Evolutionary conservation across 202 grass and related monocot species (phyloP).

Genomic region (Digitaria exilis): DNA sequence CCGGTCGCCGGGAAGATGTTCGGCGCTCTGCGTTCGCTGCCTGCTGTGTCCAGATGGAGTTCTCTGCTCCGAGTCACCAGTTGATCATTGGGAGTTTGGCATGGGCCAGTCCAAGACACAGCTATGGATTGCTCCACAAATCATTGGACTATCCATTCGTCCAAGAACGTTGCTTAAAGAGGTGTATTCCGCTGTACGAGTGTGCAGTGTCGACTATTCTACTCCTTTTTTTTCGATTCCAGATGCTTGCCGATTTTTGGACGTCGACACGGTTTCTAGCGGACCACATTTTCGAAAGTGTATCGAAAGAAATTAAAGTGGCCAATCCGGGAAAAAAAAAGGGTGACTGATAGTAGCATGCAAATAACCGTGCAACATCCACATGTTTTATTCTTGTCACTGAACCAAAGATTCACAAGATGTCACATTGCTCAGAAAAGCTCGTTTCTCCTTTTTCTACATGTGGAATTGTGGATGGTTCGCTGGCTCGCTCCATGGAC

Average conservation of each 20-base stretch:
- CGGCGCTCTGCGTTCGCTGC: not conserved
- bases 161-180: not conserved
- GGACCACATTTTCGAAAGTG: not conserved
- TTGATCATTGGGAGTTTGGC: not conserved
- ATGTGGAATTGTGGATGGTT: no score
- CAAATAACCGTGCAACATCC: not conserved
- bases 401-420: not conserved
- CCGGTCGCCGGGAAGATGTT: not conserved
- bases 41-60: not conserved
- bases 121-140: not conserved
- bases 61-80: not conserved
- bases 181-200: not conserved
- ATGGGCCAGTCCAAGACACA: conserved; percentile 7
- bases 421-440: not conserved
- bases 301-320: not conserved
- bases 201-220: not conserved
- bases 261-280: not conserved
- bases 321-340: not conserved
- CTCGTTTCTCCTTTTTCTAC: not conserved
- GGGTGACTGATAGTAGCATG: not conserved
- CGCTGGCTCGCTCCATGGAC: not conserved
- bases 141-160: not conserved
- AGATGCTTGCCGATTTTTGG: not conserved
- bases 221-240: not conserved
- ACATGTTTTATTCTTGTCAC: not conserved